These are phyloP conservation scores for Pistacia integerrima DNA, from an alignment of 345 rosid species.

Conservation along the genomic window DNA sequence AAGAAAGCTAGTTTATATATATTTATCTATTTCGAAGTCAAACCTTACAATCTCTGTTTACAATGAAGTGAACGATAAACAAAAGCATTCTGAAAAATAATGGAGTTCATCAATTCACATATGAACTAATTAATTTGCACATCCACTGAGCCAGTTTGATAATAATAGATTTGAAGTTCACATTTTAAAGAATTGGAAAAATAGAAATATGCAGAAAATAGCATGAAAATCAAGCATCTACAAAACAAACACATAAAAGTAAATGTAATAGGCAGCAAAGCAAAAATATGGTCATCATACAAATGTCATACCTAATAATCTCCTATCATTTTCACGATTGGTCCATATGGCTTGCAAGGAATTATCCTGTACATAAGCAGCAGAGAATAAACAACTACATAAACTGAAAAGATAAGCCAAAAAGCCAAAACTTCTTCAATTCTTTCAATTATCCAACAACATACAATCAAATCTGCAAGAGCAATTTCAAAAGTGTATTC, in stretches of 20 bases:
- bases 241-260: neutral
- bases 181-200: neutral
- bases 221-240: neutral
- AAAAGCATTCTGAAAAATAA: too few relatives aligned
- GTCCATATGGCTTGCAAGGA: conserved; percentile 84
- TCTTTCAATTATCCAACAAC: conserved; percentile 15
- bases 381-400: neutral
- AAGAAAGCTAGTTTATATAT: too few relatives aligned
- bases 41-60: too few relatives aligned
- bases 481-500: conserved; percentile 70
- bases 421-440: neutral
- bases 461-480: conserved; percentile 72
- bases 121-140: neutral
- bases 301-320: conserved; percentile 50
- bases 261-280: neutral
- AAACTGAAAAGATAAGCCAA: neutral
- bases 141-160: neutral
- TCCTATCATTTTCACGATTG: conserved; percentile 31
- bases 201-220: neutral
- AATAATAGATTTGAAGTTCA: neutral
- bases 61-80: too few relatives aligned
- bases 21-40: too few relatives aligned
- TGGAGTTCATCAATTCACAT: too few relatives aligned
- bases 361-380: conserved; percentile 53
- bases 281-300: neutral